These are phyloP conservation scores for Trichoderma reesei DNA, from an alignment of 495 filamentous ascomycete genomes.

Conservation along the genomic window DNA sequence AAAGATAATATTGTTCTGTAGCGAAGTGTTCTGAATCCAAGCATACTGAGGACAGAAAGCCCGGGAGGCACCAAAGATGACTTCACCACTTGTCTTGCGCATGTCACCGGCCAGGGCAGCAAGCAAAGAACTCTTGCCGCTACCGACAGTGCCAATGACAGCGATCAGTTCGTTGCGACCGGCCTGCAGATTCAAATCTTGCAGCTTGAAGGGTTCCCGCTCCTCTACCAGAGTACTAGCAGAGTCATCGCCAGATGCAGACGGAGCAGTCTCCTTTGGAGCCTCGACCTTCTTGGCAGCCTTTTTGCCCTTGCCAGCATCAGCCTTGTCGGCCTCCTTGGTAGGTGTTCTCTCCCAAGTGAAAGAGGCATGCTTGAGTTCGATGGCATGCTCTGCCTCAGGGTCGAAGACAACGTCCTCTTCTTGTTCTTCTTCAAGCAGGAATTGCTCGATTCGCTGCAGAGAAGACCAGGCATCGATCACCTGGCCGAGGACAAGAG, in stretches of 20 bases:
- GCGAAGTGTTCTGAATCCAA: conserved; percentile 90
- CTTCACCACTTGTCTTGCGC: conserved; percentile 64
- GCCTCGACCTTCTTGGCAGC: conserved; percentile 33
- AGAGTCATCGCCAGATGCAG: conserved; percentile 32
- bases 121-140: conserved; percentile 84
- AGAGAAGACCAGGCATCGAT: conserved; percentile 83
- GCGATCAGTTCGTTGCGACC: conserved; percentile 78
- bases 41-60: conserved; percentile 94
- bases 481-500: conserved; percentile 77
- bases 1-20: conserved; percentile 84
- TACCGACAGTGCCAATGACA: conserved; percentile 84
- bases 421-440: conserved; percentile 72
- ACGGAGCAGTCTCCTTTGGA: conserved; percentile 19
- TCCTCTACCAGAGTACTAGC: conserved; percentile 46
- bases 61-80: conserved; percentile 64
- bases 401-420: conserved; percentile 60
- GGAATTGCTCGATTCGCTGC: conserved; percentile 74
- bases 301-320: conserved; percentile 30
- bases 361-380: conserved; percentile 66
- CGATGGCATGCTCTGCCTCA: conserved; percentile 56
- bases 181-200: conserved; percentile 61
- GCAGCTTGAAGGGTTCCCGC: conserved; percentile 70
- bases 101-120: conserved; percentile 91
- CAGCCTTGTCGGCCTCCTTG: conserved; percentile 40
- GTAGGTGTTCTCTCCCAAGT: conserved; percentile 81